Evolutionary conservation across 192 early-diverging fungal genomes (phyloP).

Genomic region (Coemansia sp.): DNA sequence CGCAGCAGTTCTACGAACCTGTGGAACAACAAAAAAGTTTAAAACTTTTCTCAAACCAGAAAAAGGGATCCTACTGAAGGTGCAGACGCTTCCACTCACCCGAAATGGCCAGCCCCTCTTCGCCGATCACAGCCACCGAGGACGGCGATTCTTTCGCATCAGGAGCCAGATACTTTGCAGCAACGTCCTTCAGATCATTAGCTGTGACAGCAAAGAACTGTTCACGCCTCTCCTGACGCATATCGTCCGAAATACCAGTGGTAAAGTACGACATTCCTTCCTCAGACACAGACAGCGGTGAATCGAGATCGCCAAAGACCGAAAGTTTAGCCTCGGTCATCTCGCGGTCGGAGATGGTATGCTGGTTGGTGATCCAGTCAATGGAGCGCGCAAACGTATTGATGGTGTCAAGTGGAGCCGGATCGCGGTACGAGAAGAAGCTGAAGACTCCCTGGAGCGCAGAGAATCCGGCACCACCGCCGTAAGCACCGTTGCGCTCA

Average conservation of each 20-base stretch:
- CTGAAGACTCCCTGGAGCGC: conserved; percentile 76
- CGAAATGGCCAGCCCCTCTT: conserved; percentile 36
- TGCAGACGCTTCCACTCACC: conserved; percentile 37
- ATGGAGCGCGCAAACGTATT: conserved; percentile 64
- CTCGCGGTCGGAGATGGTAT: conserved; percentile 58
- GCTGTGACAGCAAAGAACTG: conserved; percentile 68
- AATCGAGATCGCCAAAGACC: conserved; percentile 82
- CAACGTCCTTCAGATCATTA: conserved; percentile 70
- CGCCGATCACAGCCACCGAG: conserved; percentile 48
- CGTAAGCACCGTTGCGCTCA: conserved; percentile 96
- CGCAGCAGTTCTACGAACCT: no score
- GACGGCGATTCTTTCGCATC: conserved; percentile 4
- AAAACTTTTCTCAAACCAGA: no score
- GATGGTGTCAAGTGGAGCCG: conserved; percentile 70
- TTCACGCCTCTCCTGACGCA: conserved; percentile 83
- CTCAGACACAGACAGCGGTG: conserved; percentile 76
- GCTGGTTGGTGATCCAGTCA: conserved; percentile 63
- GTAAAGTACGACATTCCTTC: conserved; percentile 85
- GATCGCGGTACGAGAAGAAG: conserved; percentile 94
- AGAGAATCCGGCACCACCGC: conserved; percentile 81
- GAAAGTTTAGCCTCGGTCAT: conserved; percentile 90
- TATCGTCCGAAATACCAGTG: conserved; percentile 77
- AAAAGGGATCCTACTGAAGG: conserved; percentile 8
- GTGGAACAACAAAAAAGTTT: no score
- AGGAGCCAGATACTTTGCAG: conserved; percentile 62